Evolutionary conservation across 169 alveolate species (phyloP).

Genomic region (Cystoisospora suis): DNA sequence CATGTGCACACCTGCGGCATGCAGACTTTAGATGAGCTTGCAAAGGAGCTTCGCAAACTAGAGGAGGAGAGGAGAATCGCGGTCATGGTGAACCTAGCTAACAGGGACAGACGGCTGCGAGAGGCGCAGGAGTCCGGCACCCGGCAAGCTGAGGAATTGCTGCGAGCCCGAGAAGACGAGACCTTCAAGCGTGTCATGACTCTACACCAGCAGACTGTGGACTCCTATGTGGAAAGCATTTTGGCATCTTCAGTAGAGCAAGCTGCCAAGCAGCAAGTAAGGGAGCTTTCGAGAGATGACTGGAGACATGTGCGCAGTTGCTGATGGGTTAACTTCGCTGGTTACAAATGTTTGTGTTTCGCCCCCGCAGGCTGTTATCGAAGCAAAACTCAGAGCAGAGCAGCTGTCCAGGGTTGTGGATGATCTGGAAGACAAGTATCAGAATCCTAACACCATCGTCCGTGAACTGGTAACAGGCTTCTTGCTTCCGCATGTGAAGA

Average conservation of each 20-base stretch:
- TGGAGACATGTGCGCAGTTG: neutral
- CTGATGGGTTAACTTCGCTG: neutral
- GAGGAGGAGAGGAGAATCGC: slow-evolving; percentile 81
- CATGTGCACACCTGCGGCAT: no score
- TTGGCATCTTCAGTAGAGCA: slow-evolving; percentile 37
- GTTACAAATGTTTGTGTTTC: neutral
- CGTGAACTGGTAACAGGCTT: slow-evolving; percentile 86
- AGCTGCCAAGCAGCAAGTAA: slow-evolving; percentile 52
- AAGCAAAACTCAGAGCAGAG: slow-evolving; percentile 83
- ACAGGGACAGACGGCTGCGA: slow-evolving; percentile 90
- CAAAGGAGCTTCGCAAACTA: slow-evolving; percentile 85
- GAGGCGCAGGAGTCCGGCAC: slow-evolving; percentile 94
- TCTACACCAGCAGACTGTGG: slow-evolving; percentile 91
- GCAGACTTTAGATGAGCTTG: slow-evolving; percentile 88
- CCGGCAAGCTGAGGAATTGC: slow-evolving; percentile 92
- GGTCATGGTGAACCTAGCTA: slow-evolving; percentile 91
- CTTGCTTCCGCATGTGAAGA: slow-evolving; percentile 89
- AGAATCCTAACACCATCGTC: slow-evolving; percentile 78
- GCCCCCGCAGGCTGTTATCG: slow-evolving; percentile 83
- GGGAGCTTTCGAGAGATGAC: neutral
- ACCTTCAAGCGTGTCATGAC: slow-evolving; percentile 85
- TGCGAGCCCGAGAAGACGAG: slow-evolving; percentile 90
- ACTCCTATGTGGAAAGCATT: slow-evolving; percentile 88
- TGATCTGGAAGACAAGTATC: slow-evolving; percentile 78
- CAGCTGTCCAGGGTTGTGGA: slow-evolving; percentile 84